Base-by-base conservation (phyloP, 495 filamentous ascomycete species). In the Xylaria longipes region DNA sequence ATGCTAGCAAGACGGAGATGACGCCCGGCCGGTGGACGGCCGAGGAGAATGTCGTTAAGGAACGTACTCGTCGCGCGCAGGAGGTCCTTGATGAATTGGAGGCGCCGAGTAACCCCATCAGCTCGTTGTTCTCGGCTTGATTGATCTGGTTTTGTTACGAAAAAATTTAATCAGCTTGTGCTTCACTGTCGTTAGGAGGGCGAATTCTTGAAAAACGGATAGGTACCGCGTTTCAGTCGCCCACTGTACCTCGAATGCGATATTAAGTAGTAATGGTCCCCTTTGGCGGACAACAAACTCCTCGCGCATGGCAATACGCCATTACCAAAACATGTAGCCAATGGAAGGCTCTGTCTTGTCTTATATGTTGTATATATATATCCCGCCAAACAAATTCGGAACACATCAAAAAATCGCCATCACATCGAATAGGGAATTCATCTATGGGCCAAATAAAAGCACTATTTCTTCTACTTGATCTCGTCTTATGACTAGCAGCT, bases 11-110 rank as follows among this genome's bases (percentile, higher is more conserved):
- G 22, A 63, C 37, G 25, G 79, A 79, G 65, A 41, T 54, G 31
- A 54, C 58, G 37, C 52, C 66, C 2, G 78, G 77, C 14, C 77
- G 85, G 35, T 88, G 85, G 86, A 79, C 81, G 54, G 84, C 86
- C 1, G 88, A 89, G 80, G 80, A 85, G 67, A 82, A 81, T 50
- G 86, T 88, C 2, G 84, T 89, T 22, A 76, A 76, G 65, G 86
- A 89, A 69, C 73, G 83, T 63, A 78, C 80, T 60, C 81, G 80
- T 73, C 73, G 83, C 68, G 84, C 81, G 0, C 74, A 76, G 77
- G 81, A 81, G n/a, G 68, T 87, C 50, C 65, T 87, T 22, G 81
- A 85, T n/a, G 85, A 89, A 60, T 72, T 86, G 0, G 78, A 81
- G 72, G 74, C 79, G 43, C 79, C 78, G 17, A 76, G 68, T 61